Evolutionary conservation across 306 rosid species (phyloP), one percentile per base, ranked within the genome.

Genomic region (Trifolium repens): DNA sequence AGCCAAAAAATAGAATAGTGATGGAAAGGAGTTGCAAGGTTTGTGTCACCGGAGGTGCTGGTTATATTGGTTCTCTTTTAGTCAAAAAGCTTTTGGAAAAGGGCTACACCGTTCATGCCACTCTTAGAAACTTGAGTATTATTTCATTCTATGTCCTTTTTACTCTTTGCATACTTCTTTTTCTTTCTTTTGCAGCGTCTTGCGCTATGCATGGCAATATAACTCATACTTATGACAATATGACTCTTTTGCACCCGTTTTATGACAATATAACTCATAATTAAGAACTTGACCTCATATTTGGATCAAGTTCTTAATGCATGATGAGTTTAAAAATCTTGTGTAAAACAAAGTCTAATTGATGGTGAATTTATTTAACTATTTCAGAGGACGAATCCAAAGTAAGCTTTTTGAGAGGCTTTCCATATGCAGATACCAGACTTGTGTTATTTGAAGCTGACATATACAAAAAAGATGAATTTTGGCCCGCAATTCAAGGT

Each of bases 121-220:
- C 96, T 4, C 84, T 86, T 50, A 82, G 88, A 60, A 86, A 72
- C 87, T 74, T 82, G n/a, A 87, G 91, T 87, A 44, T 16, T 9
- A n/a, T 1, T 24, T 8, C 42, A 14, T 43, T 0, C 47, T 32
- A 32, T 32, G 0, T 47, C 8, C 0, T 8, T 49, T 10, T 43
- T 12, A 8, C 22, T 16, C 16, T 9, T 2, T 10, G 0, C 52
- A 55, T 22, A 22, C 24, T 22, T 57, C 3, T 9, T 24, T 26
- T 57, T 5, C 7, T 47, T 47, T 32, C 35, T 32, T 32, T 22
- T 22, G 1, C 24, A 22, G 24, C 1, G 24, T 22, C 24, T 22
- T 22, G 24, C 1, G 24, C 24, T 0, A 17, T 22, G 24, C 24
- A 22, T 22, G 1, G 1, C 1, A 22, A 22, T 22, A 22, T 22